Percentiles rank a stretch among this genome's conserved stretches.
Evolutionary conservation across 805 yeast species (phyloP).

Genomic region (Candida namnaoensis): DNA sequence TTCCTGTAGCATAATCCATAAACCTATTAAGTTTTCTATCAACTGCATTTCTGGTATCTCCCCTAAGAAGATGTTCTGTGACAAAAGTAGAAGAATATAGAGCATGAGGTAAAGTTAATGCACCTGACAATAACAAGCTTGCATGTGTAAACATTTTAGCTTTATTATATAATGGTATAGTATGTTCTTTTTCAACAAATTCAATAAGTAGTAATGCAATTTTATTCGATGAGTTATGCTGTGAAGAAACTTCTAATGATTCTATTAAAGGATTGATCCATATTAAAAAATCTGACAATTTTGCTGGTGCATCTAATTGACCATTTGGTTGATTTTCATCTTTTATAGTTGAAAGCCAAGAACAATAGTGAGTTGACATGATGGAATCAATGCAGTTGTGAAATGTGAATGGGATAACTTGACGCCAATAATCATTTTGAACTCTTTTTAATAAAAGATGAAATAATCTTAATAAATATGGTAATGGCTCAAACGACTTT

Average conservation of each 20-base stretch:
- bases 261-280: conserved; percentile 45
- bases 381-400: conserved; percentile 52
- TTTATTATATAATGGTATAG: conserved; percentile 18
- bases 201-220: conserved; percentile 40
- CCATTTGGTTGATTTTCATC: conserved; percentile 17
- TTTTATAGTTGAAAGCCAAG: conserved; percentile 23
- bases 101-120: conserved; percentile 6
- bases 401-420: conserved; percentile 43
- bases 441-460: conserved; percentile 32
- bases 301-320: conserved; percentile 21
- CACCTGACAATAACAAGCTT: conserved; percentile 5
- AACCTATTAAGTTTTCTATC: conserved; percentile 27
- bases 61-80: conserved; percentile 31
- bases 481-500: conserved; percentile 30
- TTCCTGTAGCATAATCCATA: conserved; percentile 19
- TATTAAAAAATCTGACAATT: conserved; percentile 34
- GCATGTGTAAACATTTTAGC: conserved; percentile 25
- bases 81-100: conserved; percentile 19
- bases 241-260: conserved; percentile 34
- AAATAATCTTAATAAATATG: conserved; percentile 43
- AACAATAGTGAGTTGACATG: conserved; percentile 39
- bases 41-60: conserved; percentile 40
- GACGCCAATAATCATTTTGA: conserved; percentile 43
- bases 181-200: conserved; percentile 20
- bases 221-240: conserved; percentile 45